Conservation (phyloP, 2,329 filamentous ascomycete genomes). For the Hypoxylon rubiginosum region DNA sequence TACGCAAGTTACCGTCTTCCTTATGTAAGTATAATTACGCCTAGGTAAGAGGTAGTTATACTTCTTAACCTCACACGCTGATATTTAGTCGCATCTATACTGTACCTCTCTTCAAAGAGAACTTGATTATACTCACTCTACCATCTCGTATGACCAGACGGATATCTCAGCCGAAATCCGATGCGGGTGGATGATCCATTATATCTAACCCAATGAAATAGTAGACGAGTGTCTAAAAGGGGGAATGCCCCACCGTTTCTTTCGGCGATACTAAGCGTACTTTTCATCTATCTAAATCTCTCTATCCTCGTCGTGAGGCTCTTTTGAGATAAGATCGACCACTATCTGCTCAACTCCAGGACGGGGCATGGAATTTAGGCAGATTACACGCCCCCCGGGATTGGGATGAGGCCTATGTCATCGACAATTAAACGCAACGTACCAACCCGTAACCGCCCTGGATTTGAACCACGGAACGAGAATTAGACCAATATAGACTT, state of each 20-base stretch:
- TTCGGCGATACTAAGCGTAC: conserved; percentile 34
- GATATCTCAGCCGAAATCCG: conserved; percentile 39
- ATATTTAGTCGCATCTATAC: not conserved
- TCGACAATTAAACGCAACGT: conserved; percentile 17
- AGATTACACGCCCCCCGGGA: conserved; percentile 24
- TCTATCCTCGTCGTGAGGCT: conserved; percentile 22
- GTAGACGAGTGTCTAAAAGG: conserved; percentile 19
- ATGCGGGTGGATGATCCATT: conserved; percentile 27
- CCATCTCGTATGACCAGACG: conserved; percentile 16
- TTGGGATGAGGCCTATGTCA: conserved; percentile 19
- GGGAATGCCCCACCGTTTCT: conserved; percentile 24
- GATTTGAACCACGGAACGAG: conserved; percentile 20
- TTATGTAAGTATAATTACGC: too few relatives aligned
- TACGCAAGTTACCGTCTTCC: too few relatives aligned
- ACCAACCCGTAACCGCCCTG: conserved; percentile 7
- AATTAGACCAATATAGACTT: conserved; percentile 30
- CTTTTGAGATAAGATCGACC: conserved; percentile 36
- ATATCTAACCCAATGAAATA: conserved; percentile 25
- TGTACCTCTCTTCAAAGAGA: not conserved
- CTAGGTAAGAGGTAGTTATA: not conserved
- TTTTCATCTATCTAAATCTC: conserved; percentile 33
- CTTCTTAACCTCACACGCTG: not conserved
- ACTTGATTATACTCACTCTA: not conserved
- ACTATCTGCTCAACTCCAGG: conserved; percentile 18
- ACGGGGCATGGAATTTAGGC: conserved; percentile 39